Conservation (phyloP, 768 basidiomycete genomes). For the Naganishia kalamii region DNA sequence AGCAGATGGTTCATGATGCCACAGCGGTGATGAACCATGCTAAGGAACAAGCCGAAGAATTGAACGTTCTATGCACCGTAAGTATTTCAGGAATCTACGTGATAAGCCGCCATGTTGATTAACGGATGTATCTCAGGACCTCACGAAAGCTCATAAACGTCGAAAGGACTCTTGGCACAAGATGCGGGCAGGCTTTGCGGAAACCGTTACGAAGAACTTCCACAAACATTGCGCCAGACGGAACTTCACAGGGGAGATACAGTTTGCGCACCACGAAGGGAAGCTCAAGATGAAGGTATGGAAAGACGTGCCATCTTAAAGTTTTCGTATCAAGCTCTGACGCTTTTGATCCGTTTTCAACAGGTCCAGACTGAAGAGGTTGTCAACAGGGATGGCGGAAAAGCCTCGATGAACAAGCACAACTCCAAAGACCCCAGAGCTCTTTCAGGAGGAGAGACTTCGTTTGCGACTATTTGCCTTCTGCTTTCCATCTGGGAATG, state of each 20-base stretch:
- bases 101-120: background rate
- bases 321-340: background rate
- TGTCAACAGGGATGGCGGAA: conserved; percentile 45
- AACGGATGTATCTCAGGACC: background rate
- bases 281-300: conserved; percentile 29
- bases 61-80: background rate
- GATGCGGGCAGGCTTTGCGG: conserved; percentile 2
- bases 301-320: background rate
- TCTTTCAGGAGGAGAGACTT: conserved; percentile 85
- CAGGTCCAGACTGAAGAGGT: conserved; percentile 81
- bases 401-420: conserved; percentile 18
- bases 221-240: conserved; percentile 11
- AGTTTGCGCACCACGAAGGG: conserved; percentile 1
- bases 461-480: conserved; percentile 90
- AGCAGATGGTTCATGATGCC: background rate
- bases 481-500: conserved; percentile 94
- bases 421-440: conserved; percentile 33
- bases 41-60: background rate
- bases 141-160: background rate
- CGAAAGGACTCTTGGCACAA: background rate
- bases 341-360: background rate
- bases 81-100: background rate
- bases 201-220: background rate
- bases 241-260: conserved; percentile 8
- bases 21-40: background rate